Evolutionary conservation across 2,329 filamentous ascomycete species (phyloP), one percentile per base, ranked within the genome.

Genomic region (Aspergillus fructus): DNA sequence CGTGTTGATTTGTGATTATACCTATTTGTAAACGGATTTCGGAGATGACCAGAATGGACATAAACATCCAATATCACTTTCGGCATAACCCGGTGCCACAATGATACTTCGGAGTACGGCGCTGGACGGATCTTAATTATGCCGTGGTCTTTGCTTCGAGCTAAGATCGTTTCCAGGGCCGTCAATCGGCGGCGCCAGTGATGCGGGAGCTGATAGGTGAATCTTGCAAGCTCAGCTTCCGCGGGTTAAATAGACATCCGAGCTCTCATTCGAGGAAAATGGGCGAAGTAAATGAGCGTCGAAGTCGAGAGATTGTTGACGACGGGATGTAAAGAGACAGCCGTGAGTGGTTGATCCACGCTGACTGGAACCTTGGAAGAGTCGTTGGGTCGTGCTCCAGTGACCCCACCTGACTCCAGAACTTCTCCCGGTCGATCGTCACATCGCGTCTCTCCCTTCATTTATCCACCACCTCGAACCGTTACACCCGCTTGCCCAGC

Each of bases 121-220:
- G 30, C 21, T 30, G 30, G 46, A 49, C 15, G 33, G 17, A 24
- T 23, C 33, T 49, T 24, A n/a, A 11, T 24, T 13, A 13, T 24
- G 30, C 52, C 52, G 52, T 54, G 43, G 43, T 34, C 45, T 39
- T 54, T 54, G 45, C 43, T 42, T 39, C 9, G 52, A 42, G 52
- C 56, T 51, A 50, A 55, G 39, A 55, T 46, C 52, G 48, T 43
- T 37, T 37, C 34, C 52, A 17, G 30, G 43, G 42, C 42, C 15
- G 17, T 45, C 27, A 37, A 17, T 33, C 56, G 30, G 49, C 40
- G 42, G 27, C 27, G 27, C 41, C 50, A 27, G n/a, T 40, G 8
- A 53, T 48, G 42, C 42, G 41, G 19, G 33, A 48, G 30, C 23
- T 47, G 43, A 54, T 54, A 47, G 43, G 51, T 24, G 30, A 39